Conservation (phyloP, 495 filamentous ascomycete genomes). For the Chlorociboria aeruginascens region DNA sequence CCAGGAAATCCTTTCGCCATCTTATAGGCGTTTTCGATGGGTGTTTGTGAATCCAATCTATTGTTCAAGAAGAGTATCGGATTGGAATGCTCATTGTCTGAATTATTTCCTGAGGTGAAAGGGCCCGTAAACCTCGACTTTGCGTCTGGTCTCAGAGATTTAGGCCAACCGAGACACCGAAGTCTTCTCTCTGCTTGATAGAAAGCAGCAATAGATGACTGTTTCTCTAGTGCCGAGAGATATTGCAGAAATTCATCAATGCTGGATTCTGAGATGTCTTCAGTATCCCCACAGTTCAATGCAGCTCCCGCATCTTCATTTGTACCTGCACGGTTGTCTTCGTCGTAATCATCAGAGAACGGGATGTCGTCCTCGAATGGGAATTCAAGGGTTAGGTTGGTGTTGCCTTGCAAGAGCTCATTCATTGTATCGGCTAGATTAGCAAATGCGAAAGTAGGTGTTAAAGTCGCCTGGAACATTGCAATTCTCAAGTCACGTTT, state of each 20-base stretch:
- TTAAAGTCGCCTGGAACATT: neutral
- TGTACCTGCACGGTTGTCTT: neutral
- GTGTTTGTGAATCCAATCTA: conserved; percentile 1
- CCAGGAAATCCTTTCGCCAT: conserved; percentile 1
- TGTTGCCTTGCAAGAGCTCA: neutral
- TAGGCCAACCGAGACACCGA: conserved; percentile 1
- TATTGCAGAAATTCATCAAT: neutral
- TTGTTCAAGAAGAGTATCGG: conserved; percentile 2
- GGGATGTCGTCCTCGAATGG: neutral
- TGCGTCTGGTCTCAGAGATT: neutral
- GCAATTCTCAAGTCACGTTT: neutral
- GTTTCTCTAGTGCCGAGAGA: neutral
- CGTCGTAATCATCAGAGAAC: neutral
- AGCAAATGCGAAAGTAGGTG: neutral
- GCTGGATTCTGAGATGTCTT: neutral
- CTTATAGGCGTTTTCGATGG: neutral
- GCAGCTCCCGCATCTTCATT: conserved; percentile 1
- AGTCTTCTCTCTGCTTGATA: conserved; percentile 2
- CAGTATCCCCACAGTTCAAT: neutral
- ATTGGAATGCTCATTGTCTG: neutral
- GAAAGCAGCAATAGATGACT: neutral
- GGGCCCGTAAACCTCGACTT: neutral
- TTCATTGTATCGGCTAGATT: neutral
- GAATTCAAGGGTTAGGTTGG: neutral
- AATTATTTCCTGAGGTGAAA: neutral